phyloP scores from a whole-genome alignment of 441 rosid species.

The Gossypium schwendimanii region DNA sequence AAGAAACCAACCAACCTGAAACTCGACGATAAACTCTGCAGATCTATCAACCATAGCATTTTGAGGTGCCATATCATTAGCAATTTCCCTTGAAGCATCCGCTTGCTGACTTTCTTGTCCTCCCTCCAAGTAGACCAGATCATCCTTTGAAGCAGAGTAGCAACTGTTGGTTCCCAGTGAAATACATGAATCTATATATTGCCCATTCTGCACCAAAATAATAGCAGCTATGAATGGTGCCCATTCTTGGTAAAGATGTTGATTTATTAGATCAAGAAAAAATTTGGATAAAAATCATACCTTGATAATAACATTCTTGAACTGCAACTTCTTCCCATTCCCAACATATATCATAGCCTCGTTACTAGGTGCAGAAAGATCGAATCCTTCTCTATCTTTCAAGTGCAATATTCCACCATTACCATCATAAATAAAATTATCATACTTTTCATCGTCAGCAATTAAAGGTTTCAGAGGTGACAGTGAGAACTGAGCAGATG shows the following conservation, averaged over 20 bases:
- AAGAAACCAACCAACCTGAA: conserved; percentile 53
- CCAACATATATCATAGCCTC: conserved; percentile 81
- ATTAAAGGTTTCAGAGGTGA: conserved; percentile 83
- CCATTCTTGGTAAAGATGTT: not conserved
- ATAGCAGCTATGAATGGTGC: conserved; percentile 11
- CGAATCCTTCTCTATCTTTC: conserved; percentile 59
- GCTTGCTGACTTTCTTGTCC: conserved; percentile 33
- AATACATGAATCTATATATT: conserved; percentile 81
- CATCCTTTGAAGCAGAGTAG: conserved; percentile 64
- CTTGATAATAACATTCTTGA: conserved; percentile 81
- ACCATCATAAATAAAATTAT: conserved; percentile 83
- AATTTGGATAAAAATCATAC: conserved; percentile 25
- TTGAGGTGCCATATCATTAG: conserved; percentile 33
- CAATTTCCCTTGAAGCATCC: conserved; percentile 33
- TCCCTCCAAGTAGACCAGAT: conserved; percentile 55
- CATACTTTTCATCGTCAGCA: conserved; percentile 66
- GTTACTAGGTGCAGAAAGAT: conserved; percentile 54
- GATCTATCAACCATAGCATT: conserved; percentile 40
- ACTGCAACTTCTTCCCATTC: conserved; percentile 66
- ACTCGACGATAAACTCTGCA: conserved; percentile 58
- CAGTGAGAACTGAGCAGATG: conserved; percentile 54
- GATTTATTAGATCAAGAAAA: conserved; percentile 4
- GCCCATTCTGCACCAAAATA: conserved; percentile 61
- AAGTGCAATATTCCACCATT: conserved; percentile 69
- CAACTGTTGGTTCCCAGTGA: conserved; percentile 73